Conservation (phyloP, 2,329 filamentous ascomycete genomes). For the Beauveria varroae region DNA sequence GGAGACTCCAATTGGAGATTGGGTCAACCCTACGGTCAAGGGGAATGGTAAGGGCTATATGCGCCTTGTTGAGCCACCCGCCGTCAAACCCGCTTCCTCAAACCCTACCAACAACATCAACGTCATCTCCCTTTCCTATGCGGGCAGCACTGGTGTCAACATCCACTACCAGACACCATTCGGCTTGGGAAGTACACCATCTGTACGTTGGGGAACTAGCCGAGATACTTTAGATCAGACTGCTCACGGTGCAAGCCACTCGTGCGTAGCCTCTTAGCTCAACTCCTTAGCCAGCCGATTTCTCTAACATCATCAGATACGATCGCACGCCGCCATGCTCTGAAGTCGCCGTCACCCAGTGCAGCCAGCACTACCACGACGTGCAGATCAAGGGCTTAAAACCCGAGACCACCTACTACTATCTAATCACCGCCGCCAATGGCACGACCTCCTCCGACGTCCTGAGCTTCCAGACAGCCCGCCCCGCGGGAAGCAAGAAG, state of each 20-base stretch:
- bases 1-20: constrained; percentile 40
- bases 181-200: constrained; percentile 36
- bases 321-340: constrained; percentile 44
- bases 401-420: constrained; percentile 41
- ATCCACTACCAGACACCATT: constrained; percentile 48
- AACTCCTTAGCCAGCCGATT: no score
- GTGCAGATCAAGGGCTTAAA: constrained; percentile 34
- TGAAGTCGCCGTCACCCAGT: constrained; percentile 36
- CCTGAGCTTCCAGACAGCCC: constrained; percentile 38
- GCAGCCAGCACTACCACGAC: constrained; percentile 45
- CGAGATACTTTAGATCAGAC: constrained; percentile 25
- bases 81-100: constrained; percentile 34
- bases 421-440: constrained; percentile 40
- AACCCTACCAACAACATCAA: constrained; percentile 46
- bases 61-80: constrained; percentile 41
- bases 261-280: constrained; percentile 23
- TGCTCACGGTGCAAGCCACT: constrained; percentile 31
- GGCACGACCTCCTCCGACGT: constrained; percentile 40
- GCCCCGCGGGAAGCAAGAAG: constrained; percentile 31
- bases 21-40: constrained; percentile 41
- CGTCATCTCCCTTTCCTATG: constrained; percentile 40
- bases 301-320: constrained; percentile 26
- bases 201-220: constrained; percentile 35
- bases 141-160: constrained; percentile 38
- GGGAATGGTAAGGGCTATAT: constrained; percentile 45